Evolutionary conservation across 495 filamentous ascomycete genomes (phyloP).

Genomic region (Neurospora sp.): DNA sequence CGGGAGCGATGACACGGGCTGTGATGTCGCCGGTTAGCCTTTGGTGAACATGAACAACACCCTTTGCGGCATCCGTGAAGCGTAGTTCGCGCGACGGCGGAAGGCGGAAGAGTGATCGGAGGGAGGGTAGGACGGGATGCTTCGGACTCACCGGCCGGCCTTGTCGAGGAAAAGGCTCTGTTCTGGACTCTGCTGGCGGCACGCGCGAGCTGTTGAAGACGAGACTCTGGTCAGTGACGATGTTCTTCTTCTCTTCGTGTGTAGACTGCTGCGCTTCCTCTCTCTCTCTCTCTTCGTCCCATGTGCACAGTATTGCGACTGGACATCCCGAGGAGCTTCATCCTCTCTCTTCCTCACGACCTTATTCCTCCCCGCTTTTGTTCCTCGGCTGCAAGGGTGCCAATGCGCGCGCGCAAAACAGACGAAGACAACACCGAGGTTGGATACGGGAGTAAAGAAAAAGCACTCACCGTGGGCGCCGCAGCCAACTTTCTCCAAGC

Average conservation of each 20-base stretch:
- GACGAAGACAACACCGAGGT: neutral
- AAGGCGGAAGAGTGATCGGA: neutral
- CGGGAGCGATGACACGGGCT: slow-evolving; percentile 68
- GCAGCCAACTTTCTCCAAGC: slow-evolving; percentile 37
- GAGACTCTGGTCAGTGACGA: neutral
- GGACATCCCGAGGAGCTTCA: neutral
- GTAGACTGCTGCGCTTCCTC: neutral
- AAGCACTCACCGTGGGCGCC: slow-evolving; percentile 32
- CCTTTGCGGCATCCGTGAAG: neutral
- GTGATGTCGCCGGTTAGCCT: slow-evolving; percentile 3
- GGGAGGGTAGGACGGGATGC: neutral
- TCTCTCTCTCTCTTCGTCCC: neutral
- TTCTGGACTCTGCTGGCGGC: slow-evolving; percentile 37
- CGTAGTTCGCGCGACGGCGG: neutral
- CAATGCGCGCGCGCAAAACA: neutral
- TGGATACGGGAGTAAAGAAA: neutral
- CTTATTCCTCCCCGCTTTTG: neutral
- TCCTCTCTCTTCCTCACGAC: neutral
- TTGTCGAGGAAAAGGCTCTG: slow-evolving; percentile 76
- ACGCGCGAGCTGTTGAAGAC: slow-evolving; percentile 34
- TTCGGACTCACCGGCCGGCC: slow-evolving; percentile 56
- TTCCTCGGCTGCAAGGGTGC: slow-evolving; percentile 10
- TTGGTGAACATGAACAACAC: neutral
- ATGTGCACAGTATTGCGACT: neutral
- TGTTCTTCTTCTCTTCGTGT: neutral